Evolutionary conservation across 345 rosid genomes (phyloP), one percentile per base, ranked within the genome.

Genomic region (Salix arbutifolia): DNA sequence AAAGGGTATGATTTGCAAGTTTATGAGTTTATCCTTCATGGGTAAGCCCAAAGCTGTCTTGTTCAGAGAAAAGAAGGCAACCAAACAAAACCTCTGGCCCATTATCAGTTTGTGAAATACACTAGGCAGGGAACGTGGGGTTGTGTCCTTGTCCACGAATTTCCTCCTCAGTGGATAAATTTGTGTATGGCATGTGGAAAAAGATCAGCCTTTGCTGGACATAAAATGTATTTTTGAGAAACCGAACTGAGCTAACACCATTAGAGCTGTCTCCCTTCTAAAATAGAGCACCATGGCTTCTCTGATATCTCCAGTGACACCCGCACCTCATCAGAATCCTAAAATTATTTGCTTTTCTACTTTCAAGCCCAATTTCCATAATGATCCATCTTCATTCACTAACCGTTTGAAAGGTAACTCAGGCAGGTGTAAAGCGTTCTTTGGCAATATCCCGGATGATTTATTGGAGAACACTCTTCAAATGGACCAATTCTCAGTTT

Each of bases 381-480:
- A 67, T 9, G 72, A 61, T 78, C 58, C 25, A n/a, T 79, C 28
- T 65, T 74, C 85, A 38, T 50, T 76, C 68, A 28, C 78, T 12
- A 79, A 74, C 44, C 80, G 84, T 58, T 52, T 69, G 25, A 82
- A 73, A 46, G 18, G 65, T 73, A 81, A 38, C 35, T 35, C 77
- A 28, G 79, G 78, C 61, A 85, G 84, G 75, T 85, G 91, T 88
- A 81, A 80, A 82, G 92, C 93, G 46, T 83, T 81, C 74, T 83
- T 79, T 74, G 89, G 84, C 62, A 80, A 79, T 75, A 67, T 85
- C 71, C 83, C 87, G 8, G 85, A 79, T 76, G 75, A 81, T 73
- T 73, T 87, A 18, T 42, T 82, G 73, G 76, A 72, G 30, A 23
- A 11, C 66, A 14, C 74, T 73, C 70, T 77, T 30, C 42, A 67